Evolutionary conservation across 2,329 filamentous ascomycete genomes (phyloP).

Genomic region (Aureobasidium sp.): DNA sequence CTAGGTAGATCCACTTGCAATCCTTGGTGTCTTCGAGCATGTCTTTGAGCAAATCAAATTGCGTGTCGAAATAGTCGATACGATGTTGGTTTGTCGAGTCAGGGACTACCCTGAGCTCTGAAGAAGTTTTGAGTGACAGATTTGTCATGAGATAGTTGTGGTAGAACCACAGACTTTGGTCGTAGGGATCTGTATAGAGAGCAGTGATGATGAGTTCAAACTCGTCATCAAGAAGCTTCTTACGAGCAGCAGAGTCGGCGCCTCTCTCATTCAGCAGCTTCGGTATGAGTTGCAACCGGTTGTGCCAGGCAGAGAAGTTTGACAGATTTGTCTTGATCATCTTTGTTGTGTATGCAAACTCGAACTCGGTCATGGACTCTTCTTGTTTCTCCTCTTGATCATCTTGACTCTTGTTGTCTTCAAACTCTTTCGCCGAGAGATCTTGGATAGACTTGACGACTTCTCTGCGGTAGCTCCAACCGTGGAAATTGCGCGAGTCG

Average conservation of each 20-base stretch:
- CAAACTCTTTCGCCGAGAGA: slow-evolving; percentile 17
- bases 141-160: slow-evolving; percentile 78
- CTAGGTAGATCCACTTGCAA: slow-evolving; percentile 86
- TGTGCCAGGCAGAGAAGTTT: slow-evolving; percentile 97
- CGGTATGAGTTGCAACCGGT: slow-evolving; percentile 74
- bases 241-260: slow-evolving; percentile 54
- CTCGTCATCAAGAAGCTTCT: slow-evolving; percentile 66
- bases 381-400: slow-evolving; percentile 10
- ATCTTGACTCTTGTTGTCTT: slow-evolving; percentile 24
- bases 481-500: slow-evolving; percentile 90
- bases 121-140: slow-evolving; percentile 42
- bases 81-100: slow-evolving; percentile 54
- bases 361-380: slow-evolving; percentile 60
- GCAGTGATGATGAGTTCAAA: slow-evolving; percentile 66
- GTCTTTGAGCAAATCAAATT: slow-evolving; percentile 67
- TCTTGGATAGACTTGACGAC: slow-evolving; percentile 68
- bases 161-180: slow-evolving; percentile 96
- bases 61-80: slow-evolving; percentile 54
- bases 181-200: slow-evolving; percentile 81
- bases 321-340: slow-evolving; percentile 82
- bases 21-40: slow-evolving; percentile 58
- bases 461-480: slow-evolving; percentile 82
- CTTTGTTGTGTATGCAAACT: slow-evolving; percentile 83
- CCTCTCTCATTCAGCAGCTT: slow-evolving; percentile 62
- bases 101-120: slow-evolving; percentile 52